phyloP scores from a whole-genome alignment of 768 basidiomycete species.

The Nidula microcarpa region DNA sequence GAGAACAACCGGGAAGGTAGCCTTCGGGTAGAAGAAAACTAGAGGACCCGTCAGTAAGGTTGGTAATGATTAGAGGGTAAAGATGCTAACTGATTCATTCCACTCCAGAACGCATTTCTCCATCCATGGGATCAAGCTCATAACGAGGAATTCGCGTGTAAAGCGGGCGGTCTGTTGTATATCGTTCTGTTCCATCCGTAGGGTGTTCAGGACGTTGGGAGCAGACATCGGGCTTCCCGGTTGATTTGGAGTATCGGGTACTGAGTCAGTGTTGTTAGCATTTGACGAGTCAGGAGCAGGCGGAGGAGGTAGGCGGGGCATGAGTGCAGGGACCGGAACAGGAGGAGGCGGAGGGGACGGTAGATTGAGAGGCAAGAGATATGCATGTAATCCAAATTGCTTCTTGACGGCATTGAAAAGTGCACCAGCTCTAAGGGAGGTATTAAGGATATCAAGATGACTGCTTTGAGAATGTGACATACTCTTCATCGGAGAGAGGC shows the following conservation, averaged over 20 bases:
- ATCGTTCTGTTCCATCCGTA: constrained; percentile 66
- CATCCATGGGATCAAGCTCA: constrained; percentile 95
- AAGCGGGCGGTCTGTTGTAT: constrained; percentile 74
- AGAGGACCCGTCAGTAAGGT: constrained; percentile 7
- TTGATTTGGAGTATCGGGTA: constrained; percentile 12
- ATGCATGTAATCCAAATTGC: constrained; percentile 77
- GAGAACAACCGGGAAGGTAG: constrained; percentile 85
- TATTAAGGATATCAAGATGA: neutral
- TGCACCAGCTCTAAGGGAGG: constrained; percentile 56
- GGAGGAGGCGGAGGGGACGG: constrained; percentile 63
- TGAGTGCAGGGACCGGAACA: constrained; percentile 60
- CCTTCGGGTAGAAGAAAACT: constrained; percentile 73
- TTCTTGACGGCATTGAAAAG: constrained; percentile 87
- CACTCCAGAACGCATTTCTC: constrained; percentile 90
- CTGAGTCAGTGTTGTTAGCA: constrained; percentile 9
- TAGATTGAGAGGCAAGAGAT: constrained; percentile 60
- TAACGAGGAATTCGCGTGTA: constrained; percentile 82
- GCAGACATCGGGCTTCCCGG: constrained; percentile 15
- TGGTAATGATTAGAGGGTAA: neutral
- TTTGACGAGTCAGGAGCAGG: constrained; percentile 29
- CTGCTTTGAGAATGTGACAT: constrained; percentile 5
- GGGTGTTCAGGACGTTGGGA: constrained; percentile 28
- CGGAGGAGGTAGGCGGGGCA: constrained; percentile 65
- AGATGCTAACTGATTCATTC: constrained; percentile 72
- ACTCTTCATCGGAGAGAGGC: constrained; percentile 77